phyloP scores from a whole-genome alignment of 163 green algal species.

The Trebouxia gelatinosa region DNA sequence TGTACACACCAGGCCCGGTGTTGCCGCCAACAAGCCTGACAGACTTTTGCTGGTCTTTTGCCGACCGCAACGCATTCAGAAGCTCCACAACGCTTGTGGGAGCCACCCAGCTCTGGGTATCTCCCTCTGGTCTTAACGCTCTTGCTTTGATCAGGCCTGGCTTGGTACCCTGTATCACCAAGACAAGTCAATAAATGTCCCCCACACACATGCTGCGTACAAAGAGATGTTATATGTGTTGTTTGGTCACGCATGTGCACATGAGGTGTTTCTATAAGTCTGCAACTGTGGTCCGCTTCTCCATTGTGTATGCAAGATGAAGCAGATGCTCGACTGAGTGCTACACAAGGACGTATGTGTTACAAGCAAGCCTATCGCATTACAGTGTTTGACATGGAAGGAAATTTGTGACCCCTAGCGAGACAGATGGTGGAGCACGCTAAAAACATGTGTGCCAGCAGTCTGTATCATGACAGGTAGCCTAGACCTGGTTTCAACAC shows the following conservation, averaged over 20 bases:
- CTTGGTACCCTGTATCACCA: background rate
- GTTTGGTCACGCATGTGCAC: background rate
- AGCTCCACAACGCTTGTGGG: background rate
- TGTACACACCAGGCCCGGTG: constrained; percentile 31
- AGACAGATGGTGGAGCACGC: background rate
- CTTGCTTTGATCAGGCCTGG: background rate
- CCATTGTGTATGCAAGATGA: too few relatives aligned
- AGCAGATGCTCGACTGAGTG: too few relatives aligned
- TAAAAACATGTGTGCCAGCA: background rate
- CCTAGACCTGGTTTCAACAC: background rate
- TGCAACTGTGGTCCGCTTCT: too few relatives aligned
- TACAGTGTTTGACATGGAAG: background rate
- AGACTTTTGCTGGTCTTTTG: background rate
- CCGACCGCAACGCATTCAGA: background rate
- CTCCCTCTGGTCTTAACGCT: background rate
- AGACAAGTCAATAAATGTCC: background rate
- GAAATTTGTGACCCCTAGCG: background rate
- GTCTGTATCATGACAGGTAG: background rate
- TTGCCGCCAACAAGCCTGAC: constrained; percentile 32
- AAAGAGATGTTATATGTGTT: background rate
- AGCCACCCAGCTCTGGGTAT: background rate
- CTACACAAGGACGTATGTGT: too few relatives aligned
- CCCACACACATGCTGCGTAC: background rate
- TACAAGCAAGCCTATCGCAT: background rate
- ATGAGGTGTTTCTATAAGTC: too few relatives aligned